A percentile compares a stretch with the other conserved stretches of the same genome.
These are phyloP conservation scores for Trichoderma simmonsii DNA, from an alignment of 2,329 filamentous ascomycete species.

Conservation along the genomic window DNA sequence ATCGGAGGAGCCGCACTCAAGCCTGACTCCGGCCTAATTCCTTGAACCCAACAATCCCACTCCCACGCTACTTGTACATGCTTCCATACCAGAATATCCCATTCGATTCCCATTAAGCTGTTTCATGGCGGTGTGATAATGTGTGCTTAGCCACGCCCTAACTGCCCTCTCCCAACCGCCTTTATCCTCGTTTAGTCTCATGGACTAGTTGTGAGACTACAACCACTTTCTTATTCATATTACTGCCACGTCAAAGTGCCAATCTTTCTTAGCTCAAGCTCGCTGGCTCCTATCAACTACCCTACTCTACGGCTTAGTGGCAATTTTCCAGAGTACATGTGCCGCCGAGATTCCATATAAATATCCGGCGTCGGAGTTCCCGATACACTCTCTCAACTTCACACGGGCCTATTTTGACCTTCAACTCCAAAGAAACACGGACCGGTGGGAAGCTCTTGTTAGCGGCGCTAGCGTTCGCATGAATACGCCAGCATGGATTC, in stretches of 20 bases:
- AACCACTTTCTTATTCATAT: not conserved
- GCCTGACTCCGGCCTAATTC: not conserved
- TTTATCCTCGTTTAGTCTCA: too few relatives aligned
- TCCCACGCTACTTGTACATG: too few relatives aligned
- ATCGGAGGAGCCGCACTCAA: too few relatives aligned
- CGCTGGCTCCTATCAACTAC: not conserved
- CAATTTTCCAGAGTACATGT: not conserved
- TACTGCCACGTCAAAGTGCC: not conserved
- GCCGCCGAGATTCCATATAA: not conserved
- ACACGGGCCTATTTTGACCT: not conserved
- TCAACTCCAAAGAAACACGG: not conserved
- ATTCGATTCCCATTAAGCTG: too few relatives aligned
- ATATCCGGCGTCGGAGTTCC: not conserved
- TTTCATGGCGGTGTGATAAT: too few relatives aligned
- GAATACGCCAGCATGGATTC: not conserved
- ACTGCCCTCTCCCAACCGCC: too few relatives aligned
- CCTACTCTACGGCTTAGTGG: not conserved
- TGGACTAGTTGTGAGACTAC: not conserved
- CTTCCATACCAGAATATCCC: too few relatives aligned
- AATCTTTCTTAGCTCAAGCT: not conserved
- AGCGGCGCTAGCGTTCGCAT: not conserved
- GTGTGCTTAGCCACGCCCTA: too few relatives aligned
- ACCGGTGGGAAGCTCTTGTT: fast-evolving
- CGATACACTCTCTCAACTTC: not conserved
- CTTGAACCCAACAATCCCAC: fast-evolving